Percentiles rank a stretch among this genome's conserved stretches.
phyloP scores from a whole-genome alignment of 306 rosid species.

The Acacia confusa region DNA sequence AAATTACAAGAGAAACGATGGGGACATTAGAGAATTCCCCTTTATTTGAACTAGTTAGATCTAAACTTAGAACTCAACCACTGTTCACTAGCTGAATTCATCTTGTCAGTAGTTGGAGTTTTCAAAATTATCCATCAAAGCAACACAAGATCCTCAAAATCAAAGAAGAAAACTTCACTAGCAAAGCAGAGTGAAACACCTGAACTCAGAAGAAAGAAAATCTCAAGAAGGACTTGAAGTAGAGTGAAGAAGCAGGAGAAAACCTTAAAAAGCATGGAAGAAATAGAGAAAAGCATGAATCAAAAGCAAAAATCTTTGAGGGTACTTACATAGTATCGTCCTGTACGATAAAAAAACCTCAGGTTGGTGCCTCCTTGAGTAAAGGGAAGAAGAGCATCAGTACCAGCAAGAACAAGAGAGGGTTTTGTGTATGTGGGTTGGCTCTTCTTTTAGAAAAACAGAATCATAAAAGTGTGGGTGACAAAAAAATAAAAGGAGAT shows the following conservation, averaged over 20 bases:
- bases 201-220: constrained; percentile 14
- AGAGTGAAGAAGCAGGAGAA: background rate
- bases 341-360: constrained; percentile 37
- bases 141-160: background rate
- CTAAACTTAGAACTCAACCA: constrained; percentile 20
- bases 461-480: constrained; percentile 37
- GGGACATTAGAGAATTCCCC: constrained; percentile 2
- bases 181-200: constrained; percentile 31
- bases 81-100: background rate
- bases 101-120: background rate
- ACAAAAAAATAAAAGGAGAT: constrained; percentile 41
- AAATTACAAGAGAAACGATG: background rate
- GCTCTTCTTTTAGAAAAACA: constrained; percentile 40
- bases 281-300: background rate
- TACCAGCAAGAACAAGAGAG: constrained; percentile 21
- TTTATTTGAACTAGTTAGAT: constrained; percentile 11
- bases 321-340: constrained; percentile 41
- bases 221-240: background rate
- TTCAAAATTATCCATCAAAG: background rate
- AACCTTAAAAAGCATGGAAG: constrained; percentile 27
- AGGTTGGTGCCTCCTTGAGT: constrained; percentile 33
- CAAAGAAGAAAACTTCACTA: background rate
- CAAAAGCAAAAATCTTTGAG: constrained; percentile 31
- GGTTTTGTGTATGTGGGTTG: background rate
- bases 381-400: constrained; percentile 26